Evolutionary conservation across 2,329 filamentous ascomycete species (phyloP).

Genomic region (Parasarocladium wereldwijsianum): DNA sequence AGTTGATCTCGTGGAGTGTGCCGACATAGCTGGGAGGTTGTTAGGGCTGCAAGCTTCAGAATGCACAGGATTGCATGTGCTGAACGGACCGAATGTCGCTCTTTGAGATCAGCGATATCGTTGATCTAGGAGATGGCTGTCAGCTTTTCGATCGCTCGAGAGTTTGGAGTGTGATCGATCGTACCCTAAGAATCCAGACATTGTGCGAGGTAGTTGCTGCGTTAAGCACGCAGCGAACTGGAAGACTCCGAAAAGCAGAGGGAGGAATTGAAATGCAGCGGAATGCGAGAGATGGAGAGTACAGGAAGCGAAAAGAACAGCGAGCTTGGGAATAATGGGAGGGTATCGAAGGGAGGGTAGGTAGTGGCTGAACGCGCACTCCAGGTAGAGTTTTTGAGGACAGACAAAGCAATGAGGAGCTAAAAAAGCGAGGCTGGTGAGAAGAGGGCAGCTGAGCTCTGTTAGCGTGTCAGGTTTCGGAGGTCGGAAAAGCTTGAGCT

Average conservation of each 20-base stretch:
- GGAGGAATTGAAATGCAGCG: slow-evolving; percentile 9
- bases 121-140: slow-evolving; percentile 45
- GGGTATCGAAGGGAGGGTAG: slow-evolving; percentile 7
- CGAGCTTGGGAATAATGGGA: slow-evolving; percentile 7
- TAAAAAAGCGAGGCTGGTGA: no score
- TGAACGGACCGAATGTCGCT: slow-evolving; percentile 86
- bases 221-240: slow-evolving; percentile 26
- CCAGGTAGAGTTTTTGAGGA: slow-evolving; percentile 16
- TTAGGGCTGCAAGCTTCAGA: slow-evolving; percentile 2
- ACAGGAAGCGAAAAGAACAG: slow-evolving; percentile 7
- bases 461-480: no score
- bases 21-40: slow-evolving; percentile 68
- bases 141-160: slow-evolving; percentile 1
- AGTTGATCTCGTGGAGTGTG: slow-evolving; percentile 94
- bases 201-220: slow-evolving; percentile 22
- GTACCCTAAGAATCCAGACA: slow-evolving; percentile 49
- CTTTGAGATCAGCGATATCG: slow-evolving; percentile 93
- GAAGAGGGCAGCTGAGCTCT: no score
- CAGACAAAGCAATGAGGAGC: slow-evolving; percentile 10
- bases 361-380: slow-evolving; percentile 7
- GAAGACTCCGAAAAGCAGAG: slow-evolving; percentile 8
- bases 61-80: slow-evolving; percentile 6
- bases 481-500: no score
- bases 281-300: slow-evolving; percentile 1
- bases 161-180: slow-evolving; percentile 14